Evolutionary conservation across 2,329 filamentous ascomycete genomes (phyloP).

Genomic region (Neonectria sp.): DNA sequence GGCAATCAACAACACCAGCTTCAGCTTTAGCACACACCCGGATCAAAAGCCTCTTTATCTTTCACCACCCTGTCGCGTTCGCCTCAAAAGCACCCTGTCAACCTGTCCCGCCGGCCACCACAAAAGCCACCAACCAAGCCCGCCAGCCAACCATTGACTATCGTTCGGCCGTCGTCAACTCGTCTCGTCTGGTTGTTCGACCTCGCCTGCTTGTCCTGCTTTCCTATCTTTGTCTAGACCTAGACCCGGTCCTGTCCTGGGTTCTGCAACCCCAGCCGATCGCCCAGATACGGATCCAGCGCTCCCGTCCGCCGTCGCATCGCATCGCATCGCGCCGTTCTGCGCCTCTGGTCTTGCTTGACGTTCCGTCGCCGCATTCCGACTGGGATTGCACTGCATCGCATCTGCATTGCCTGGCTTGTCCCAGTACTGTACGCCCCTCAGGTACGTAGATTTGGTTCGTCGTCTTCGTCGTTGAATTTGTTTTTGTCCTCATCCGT

Average conservation of each 20-base stretch:
- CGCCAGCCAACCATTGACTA: conserved; percentile 10
- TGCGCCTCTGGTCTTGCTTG: conserved; percentile 32
- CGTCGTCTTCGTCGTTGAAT: neutral
- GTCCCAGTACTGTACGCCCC: conserved; percentile 20
- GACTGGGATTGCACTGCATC: conserved; percentile 32
- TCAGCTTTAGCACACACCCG: neutral
- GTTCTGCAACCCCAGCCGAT: conserved; percentile 22
- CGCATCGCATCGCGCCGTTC: conserved; percentile 30
- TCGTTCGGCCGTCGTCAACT: conserved; percentile 8
- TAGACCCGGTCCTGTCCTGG: conserved; percentile 1
- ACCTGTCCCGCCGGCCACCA: conserved; percentile 9
- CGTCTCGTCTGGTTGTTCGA: conserved; percentile 14
- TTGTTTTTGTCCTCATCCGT: neutral
- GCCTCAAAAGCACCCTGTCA: neutral
- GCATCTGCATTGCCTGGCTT: conserved; percentile 3
- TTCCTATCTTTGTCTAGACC: conserved; percentile 25
- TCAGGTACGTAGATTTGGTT: conserved; percentile 12
- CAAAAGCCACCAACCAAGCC: conserved; percentile 5
- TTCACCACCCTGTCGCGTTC: neutral
- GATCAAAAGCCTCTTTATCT: conserved; percentile 4
- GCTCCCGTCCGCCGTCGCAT: conserved; percentile 41
- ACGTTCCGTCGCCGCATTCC: conserved; percentile 37
- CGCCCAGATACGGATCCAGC: conserved; percentile 44
- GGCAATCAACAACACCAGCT: neutral
- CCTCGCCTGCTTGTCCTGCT: conserved; percentile 10